Evolutionary conservation across 1,139 yeast genomes (phyloP), one percentile per base, ranked within the genome.

Genomic region (Candida labiduridarum): DNA sequence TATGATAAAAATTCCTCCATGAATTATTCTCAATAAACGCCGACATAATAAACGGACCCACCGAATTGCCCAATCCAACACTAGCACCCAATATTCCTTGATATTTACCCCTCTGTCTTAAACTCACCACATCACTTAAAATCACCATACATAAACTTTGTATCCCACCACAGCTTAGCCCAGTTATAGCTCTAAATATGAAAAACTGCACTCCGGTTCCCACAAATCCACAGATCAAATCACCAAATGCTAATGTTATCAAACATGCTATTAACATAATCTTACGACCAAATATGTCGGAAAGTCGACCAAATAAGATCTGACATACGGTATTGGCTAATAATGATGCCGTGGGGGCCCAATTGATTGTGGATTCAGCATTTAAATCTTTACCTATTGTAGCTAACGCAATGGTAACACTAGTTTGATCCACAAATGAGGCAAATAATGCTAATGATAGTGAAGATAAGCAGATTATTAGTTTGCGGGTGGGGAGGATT

Each of bases 41-140:
- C 19, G 82, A 79, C 55, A 82, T 81, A 10, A 82, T 59, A 47
- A 82, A 74, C 0, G 86, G 86, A 0, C 85, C 86, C 6, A 78
- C 52, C 0, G 80, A 80, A 56, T 77, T 78, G 1, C 86, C 87
- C 4, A 80, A 53, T 0, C 84, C 84, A n/a, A 81, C 74, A 43
- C 72, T 69, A 0, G 79, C 62, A 4, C 83, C 84, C 33, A 80
- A 66, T 40, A 73, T 71, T 1, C 79, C 79, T 57, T 73, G 77
- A 56, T 66, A 74, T 51, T 71, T 73, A 0, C 80, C 79, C 56
- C 81, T 63, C 53, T 73, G 71, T 52, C 72, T 66, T 22, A 74
- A 64, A 0, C 78, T 69, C 11, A 74, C 69, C 15, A 76, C 62
- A 52, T 76, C 81, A 47, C 78, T 69, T 49, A 74, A 64, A 12